These are phyloP conservation scores for Monilinia vaccinii-corymbosi DNA, from an alignment of 2,329 filamentous ascomycete genomes.

Conservation along the genomic window DNA sequence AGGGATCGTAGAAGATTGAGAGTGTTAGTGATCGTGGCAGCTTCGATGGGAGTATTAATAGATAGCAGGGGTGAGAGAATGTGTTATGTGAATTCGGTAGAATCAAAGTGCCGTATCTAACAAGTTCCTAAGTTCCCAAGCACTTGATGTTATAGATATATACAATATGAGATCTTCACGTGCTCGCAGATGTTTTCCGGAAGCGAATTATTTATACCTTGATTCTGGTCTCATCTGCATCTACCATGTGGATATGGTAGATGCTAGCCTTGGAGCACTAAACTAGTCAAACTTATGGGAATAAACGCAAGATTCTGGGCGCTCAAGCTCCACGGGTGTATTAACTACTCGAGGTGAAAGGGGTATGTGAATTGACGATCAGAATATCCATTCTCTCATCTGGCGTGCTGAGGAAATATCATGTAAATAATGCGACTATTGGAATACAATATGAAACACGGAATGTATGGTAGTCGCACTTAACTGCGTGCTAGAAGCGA, in stretches of 20 bases:
- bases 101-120: background rate
- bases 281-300: too few species aligned
- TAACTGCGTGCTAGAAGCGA: background rate
- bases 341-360: background rate
- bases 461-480: background rate
- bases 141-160: conserved; percentile 5
- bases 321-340: background rate
- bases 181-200: background rate
- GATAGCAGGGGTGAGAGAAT: background rate
- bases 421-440: conserved; percentile 3
- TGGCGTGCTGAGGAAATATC: background rate
- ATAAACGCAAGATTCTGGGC: background rate
- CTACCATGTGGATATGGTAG: background rate
- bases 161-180: background rate
- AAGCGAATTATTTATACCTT: background rate
- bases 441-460: conserved; percentile 5
- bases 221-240: background rate
- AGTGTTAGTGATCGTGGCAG: background rate
- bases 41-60: background rate
- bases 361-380: background rate
- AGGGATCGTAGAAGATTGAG: too few species aligned
- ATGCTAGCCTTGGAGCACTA: conserved; percentile 1
- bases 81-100: background rate
- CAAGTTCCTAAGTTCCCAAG: background rate
- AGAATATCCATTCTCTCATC: background rate